These are phyloP conservation scores for Tricholomella constricta DNA, from an alignment of 768 basidiomycete species.

Conservation along the genomic window DNA sequence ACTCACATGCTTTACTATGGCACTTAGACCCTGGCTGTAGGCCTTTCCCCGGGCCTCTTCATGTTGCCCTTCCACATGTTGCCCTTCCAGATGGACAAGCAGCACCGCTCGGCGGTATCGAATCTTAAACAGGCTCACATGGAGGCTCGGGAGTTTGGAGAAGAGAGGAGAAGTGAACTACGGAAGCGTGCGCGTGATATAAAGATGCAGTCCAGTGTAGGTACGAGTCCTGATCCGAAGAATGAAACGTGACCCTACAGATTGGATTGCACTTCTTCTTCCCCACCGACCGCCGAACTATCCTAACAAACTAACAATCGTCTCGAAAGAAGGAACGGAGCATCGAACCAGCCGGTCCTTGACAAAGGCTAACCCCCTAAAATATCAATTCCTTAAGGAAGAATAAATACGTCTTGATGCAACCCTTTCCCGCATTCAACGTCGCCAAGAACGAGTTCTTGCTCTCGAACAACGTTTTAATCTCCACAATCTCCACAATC, in stretches of 20 bases:
- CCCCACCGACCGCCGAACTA: too few relatives aligned
- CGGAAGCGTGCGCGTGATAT: slow-evolving; percentile 48
- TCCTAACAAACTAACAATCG: too few relatives aligned
- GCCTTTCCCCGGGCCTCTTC: slow-evolving; percentile 46
- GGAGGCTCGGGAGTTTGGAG: slow-evolving; percentile 58
- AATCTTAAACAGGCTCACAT: slow-evolving; percentile 61
- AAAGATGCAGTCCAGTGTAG: slow-evolving; percentile 8
- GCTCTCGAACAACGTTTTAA: slow-evolving; percentile 32
- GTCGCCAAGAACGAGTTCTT: slow-evolving; percentile 31
- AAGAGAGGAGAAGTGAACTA: slow-evolving; percentile 53
- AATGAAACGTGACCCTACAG: background rate
- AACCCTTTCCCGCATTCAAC: slow-evolving; percentile 30
- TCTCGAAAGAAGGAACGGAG: too few relatives aligned
- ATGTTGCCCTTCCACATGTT: slow-evolving; percentile 28
- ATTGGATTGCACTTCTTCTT: too few relatives aligned
- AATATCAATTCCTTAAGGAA: slow-evolving; percentile 12
- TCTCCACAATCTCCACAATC: slow-evolving; percentile 36
- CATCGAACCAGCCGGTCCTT: too few relatives aligned
- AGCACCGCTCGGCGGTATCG: slow-evolving; percentile 52
- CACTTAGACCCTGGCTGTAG: slow-evolving; percentile 43
- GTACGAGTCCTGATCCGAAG: background rate
- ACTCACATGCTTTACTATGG: background rate
- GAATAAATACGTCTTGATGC: slow-evolving; percentile 29
- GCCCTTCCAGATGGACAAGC: slow-evolving; percentile 41
- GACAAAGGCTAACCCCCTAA: too few relatives aligned